These are phyloP conservation scores for Stromatinia cepivora DNA, from an alignment of 2,329 filamentous ascomycete species.

Conservation along the genomic window DNA sequence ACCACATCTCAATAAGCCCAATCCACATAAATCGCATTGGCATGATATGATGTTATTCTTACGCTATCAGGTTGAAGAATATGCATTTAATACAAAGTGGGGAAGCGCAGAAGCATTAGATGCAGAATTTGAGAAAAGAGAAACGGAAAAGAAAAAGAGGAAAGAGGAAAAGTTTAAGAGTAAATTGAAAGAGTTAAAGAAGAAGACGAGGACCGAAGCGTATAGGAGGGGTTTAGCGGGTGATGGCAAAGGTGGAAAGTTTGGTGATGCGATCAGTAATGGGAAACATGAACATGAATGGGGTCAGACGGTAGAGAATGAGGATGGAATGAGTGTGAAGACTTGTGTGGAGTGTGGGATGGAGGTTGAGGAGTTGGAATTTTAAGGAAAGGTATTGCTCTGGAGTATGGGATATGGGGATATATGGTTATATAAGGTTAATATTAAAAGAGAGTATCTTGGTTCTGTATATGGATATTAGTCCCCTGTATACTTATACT, in stretches of 20 bases:
- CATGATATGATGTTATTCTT: constrained; percentile 99
- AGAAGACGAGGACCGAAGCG: constrained; percentile 87
- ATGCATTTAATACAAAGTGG: constrained; percentile 89
- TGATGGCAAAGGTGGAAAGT: constrained; percentile 52
- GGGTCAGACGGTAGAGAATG: constrained; percentile 67
- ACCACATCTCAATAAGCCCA: constrained; percentile 84
- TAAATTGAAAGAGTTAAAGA: constrained; percentile 87
- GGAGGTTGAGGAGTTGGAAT: constrained; percentile 69
- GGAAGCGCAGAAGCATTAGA: constrained; percentile 83
- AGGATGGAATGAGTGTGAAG: constrained; percentile 76
- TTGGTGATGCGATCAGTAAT: constrained; percentile 73
- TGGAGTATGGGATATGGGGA: background rate
- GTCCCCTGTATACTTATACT: too few relatives aligned
- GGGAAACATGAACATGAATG: constrained; percentile 89
- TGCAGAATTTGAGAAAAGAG: constrained; percentile 79
- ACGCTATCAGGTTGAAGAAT: constrained; percentile 90
- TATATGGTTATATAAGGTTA: background rate
- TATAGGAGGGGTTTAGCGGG: constrained; percentile 70
- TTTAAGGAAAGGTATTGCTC: constrained; percentile 27
- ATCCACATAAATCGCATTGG: constrained; percentile 94
- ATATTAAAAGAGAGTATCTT: too few relatives aligned
- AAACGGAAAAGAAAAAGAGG: constrained; percentile 75
- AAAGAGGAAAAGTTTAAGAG: constrained; percentile 91
- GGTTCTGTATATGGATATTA: too few relatives aligned
- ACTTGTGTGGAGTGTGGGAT: constrained; percentile 74